These are phyloP conservation scores for Cyclocybe aegerita DNA, from an alignment of 768 basidiomycete species.

Conservation along the genomic window DNA sequence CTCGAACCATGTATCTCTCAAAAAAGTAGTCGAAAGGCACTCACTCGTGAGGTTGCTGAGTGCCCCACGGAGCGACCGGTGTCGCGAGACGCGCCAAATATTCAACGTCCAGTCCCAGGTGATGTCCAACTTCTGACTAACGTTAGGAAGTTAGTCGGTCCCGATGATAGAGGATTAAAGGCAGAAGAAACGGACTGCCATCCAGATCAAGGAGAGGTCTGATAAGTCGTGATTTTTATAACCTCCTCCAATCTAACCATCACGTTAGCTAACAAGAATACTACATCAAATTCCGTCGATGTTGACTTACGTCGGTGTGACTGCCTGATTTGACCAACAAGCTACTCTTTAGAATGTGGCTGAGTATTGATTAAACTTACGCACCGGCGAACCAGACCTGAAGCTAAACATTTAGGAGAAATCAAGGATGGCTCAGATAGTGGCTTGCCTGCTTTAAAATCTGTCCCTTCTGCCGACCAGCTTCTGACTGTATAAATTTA, in stretches of 20 bases:
- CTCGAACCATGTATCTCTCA: constrained; percentile 1
- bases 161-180: not conserved
- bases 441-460: constrained; percentile 56
- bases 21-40: constrained; percentile 17
- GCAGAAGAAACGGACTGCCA: constrained; percentile 45
- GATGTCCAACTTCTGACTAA: constrained; percentile 56
- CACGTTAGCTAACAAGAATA: too few relatives aligned
- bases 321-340: constrained; percentile 19
- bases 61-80: constrained; percentile 61
- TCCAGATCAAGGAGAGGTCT: constrained; percentile 63
- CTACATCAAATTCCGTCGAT: not conserved
- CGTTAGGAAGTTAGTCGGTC: not conserved
- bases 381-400: constrained; percentile 75
- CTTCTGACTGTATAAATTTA: constrained; percentile 60
- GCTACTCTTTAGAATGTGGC: too few relatives aligned
- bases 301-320: constrained; percentile 40
- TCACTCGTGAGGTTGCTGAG: constrained; percentile 63
- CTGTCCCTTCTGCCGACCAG: constrained; percentile 54
- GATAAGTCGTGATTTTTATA: constrained; percentile 67
- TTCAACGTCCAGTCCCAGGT: constrained; percentile 53
- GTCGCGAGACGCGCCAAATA: constrained; percentile 51
- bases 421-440: not conserved
- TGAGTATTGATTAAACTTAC: constrained; percentile 5
- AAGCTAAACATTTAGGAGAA: not conserved
- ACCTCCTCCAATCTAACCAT: constrained; percentile 64